These are phyloP conservation scores for Tephrocybe rancida DNA, from an alignment of 768 basidiomycete species.

Conservation along the genomic window DNA sequence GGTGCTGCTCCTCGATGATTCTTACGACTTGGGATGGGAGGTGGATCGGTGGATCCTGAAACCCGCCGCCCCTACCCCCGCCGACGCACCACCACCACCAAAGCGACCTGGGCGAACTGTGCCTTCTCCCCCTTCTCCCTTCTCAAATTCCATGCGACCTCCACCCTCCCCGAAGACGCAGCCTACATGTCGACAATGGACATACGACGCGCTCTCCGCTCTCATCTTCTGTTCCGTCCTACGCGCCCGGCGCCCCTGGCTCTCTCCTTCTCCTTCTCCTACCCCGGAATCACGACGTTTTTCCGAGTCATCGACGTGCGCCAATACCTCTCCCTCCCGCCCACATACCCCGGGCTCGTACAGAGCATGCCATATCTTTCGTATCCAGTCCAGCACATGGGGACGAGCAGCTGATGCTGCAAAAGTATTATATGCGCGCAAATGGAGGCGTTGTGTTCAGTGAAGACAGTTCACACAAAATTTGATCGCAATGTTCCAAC, in stretches of 20 bases:
- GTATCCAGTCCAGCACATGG: background rate
- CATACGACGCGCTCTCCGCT: constrained; percentile 28
- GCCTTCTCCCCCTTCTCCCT: background rate
- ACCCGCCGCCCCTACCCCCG: background rate
- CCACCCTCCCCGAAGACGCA: constrained; percentile 3
- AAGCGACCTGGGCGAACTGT: background rate
- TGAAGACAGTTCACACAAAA: no score
- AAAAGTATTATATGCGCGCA: no score
- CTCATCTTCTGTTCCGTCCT: constrained; percentile 28
- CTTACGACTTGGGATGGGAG: no score
- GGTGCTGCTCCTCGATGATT: constrained; percentile 14
- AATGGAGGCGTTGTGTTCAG: no score
- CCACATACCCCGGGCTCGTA: background rate
- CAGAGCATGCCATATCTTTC: background rate
- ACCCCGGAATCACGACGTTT: no score
- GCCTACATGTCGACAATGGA: constrained; percentile 29
- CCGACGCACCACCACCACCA: background rate
- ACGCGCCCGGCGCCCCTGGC: constrained; percentile 25
- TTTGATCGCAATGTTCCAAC: no score
- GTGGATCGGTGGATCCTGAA: no score
- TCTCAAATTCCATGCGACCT: constrained; percentile 22
- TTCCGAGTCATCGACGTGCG: background rate
- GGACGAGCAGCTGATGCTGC: no score
- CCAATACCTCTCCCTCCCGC: background rate
- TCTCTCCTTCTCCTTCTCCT: no score